Evolutionary conservation across 2,329 filamentous ascomycete species (phyloP).

Genomic region (Tolypocladium ovalisporum): DNA sequence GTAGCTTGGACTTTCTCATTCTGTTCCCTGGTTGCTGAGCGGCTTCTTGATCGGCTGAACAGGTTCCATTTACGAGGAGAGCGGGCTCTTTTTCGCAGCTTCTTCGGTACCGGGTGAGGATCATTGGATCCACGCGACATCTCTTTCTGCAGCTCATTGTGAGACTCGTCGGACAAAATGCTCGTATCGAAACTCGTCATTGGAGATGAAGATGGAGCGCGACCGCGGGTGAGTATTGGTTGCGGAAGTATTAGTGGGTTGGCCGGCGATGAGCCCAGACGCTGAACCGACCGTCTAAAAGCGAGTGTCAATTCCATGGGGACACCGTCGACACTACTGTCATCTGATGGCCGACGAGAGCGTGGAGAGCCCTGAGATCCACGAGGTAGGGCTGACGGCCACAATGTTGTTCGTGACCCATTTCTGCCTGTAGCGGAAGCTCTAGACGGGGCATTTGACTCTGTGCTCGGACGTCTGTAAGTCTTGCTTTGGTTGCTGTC

Average conservation of each 20-base stretch:
- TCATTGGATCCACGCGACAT: slow-evolving; percentile 17
- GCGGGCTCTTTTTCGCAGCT: slow-evolving; percentile 41
- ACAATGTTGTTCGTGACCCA: slow-evolving; percentile 32
- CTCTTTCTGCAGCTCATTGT: slow-evolving; percentile 27
- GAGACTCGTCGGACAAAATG: slow-evolving; percentile 46
- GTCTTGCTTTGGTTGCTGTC: slow-evolving; percentile 39
- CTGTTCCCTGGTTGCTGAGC: slow-evolving; percentile 28
- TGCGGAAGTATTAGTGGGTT: slow-evolving; percentile 37
- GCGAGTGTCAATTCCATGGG: slow-evolving; percentile 40
- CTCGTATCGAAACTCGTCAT: slow-evolving; percentile 47
- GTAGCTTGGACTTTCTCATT: slow-evolving; percentile 31
- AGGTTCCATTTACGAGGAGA: slow-evolving; percentile 54
- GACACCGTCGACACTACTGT: slow-evolving; percentile 41
- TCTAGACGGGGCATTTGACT: slow-evolving; percentile 29
- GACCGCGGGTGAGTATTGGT: slow-evolving; percentile 36
- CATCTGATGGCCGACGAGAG: slow-evolving; percentile 40
- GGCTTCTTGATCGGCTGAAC: slow-evolving; percentile 44
- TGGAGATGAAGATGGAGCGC: slow-evolving; percentile 32
- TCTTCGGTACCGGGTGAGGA: slow-evolving; percentile 31
- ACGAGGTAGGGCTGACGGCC: slow-evolving; percentile 43
- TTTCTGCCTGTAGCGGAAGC: slow-evolving; percentile 29
- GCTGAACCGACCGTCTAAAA: slow-evolving; percentile 43
- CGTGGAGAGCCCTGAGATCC: slow-evolving; percentile 10
- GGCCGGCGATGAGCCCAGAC: slow-evolving; percentile 33
- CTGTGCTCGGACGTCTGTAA: slow-evolving; percentile 28